phyloP scores from a whole-genome alignment of 2,329 filamentous ascomycete genomes.

The Cercospora nicotianae region DNA sequence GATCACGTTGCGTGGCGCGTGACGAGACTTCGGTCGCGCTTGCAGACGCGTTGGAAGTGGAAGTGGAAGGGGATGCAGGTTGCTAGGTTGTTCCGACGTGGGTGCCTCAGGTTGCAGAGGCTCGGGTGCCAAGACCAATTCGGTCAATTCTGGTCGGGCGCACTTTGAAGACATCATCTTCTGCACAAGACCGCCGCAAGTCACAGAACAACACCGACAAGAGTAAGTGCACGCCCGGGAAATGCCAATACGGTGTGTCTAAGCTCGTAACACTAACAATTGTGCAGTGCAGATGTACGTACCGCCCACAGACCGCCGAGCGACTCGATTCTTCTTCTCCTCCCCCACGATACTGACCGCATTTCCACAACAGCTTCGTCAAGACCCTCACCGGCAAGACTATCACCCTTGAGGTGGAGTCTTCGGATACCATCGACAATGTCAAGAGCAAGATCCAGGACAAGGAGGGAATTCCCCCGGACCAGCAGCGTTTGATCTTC shows the following conservation, averaged over 20 bases:
- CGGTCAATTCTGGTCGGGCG: slow-evolving; percentile 1
- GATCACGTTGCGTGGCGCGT: neutral
- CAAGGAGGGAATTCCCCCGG: slow-evolving; percentile 97
- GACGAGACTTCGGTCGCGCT: neutral
- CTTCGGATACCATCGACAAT: slow-evolving; percentile 98
- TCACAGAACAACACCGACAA: slow-evolving; percentile 28
- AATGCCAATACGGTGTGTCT: neutral
- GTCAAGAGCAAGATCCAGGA: slow-evolving; percentile 99
- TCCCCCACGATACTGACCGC: slow-evolving; percentile 28
- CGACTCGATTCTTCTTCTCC: slow-evolving; percentile 17
- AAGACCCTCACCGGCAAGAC: slow-evolving; percentile 99
- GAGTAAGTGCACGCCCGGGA: slow-evolving; percentile 25
- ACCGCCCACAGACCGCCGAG: slow-evolving; percentile 17
- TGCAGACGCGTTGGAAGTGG: neutral
- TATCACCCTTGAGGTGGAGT: slow-evolving; percentile 99
- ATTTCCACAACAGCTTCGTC: slow-evolving; percentile 73
- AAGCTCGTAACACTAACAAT: slow-evolving; percentile 28
- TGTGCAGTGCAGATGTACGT: slow-evolving; percentile 39
- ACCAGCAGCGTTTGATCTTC: slow-evolving; percentile 98
- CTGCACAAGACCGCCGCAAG: slow-evolving; percentile 21
- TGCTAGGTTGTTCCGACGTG: neutral
- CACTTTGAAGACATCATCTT: slow-evolving; percentile 6
- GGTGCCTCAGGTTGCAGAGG: too few relatives aligned
- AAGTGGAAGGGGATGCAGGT: neutral
- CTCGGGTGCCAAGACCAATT: neutral